These are phyloP conservation scores for Lepidium aucheri DNA, from an alignment of 345 rosid genomes.

Conservation along the genomic window DNA sequence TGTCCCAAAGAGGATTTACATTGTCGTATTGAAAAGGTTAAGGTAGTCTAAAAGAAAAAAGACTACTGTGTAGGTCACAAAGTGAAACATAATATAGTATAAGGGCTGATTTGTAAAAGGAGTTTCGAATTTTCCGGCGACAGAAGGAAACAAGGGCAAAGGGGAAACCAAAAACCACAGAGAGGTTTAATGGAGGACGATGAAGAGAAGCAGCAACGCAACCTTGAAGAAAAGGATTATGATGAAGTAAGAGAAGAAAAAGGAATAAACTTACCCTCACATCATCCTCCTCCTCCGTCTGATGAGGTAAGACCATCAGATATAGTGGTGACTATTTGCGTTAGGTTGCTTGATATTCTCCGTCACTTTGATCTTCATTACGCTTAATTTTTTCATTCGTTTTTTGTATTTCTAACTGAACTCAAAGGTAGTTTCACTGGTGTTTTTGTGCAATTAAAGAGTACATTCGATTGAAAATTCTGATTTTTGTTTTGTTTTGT, in stretches of 20 bases:
- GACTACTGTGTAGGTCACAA: neutral
- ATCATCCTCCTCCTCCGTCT: conserved; percentile 28
- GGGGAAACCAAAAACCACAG: neutral
- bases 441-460: neutral
- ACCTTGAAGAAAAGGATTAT: neutral
- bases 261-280: neutral
- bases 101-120: neutral
- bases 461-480: neutral
- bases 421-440: neutral
- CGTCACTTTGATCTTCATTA: neutral
- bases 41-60: neutral
- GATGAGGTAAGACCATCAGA: conserved; percentile 7
- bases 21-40: neutral
- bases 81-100: neutral
- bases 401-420: neutral
- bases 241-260: neutral
- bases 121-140: neutral
- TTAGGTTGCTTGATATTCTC: neutral
- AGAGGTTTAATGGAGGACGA: conserved; percentile 19
- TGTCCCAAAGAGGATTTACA: neutral
- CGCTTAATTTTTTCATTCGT: neutral
- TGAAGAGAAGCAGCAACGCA: conserved; percentile 3
- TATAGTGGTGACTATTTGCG: neutral
- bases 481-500: neutral
- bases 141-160: neutral